These are phyloP conservation scores for Lojkania enalia DNA, from an alignment of 2,329 filamentous ascomycete genomes.

Conservation along the genomic window DNA sequence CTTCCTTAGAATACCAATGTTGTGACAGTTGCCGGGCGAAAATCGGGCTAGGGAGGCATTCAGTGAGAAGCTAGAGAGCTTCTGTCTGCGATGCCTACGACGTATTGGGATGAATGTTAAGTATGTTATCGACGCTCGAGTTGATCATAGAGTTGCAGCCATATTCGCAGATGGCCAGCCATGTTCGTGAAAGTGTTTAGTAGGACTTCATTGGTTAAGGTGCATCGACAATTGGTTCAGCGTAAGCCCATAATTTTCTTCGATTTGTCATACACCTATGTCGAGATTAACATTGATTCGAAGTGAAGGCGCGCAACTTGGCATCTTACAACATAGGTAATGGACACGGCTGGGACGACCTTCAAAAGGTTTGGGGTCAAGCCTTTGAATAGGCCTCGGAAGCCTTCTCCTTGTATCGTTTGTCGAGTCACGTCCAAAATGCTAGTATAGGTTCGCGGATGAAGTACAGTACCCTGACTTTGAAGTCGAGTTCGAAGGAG, in stretches of 20 bases:
- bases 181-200: too few relatives aligned
- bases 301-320: too few relatives aligned
- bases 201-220: background rate
- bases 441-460: conserved; percentile 86
- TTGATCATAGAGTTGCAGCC: too few relatives aligned
- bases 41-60: too few relatives aligned
- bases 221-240: conserved; percentile 20
- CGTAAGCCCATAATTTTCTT: conserved; percentile 42
- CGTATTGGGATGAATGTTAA: too few relatives aligned
- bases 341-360: conserved; percentile 92
- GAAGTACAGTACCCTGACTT: conserved; percentile 90
- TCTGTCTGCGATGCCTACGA: too few relatives aligned
- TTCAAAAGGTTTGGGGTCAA: conserved; percentile 94
- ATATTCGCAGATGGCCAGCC: too few relatives aligned
- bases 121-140: too few relatives aligned
- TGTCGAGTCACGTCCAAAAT: conserved; percentile 86
- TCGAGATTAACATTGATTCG: background rate
- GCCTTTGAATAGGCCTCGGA: conserved; percentile 89
- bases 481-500: conserved; percentile 89
- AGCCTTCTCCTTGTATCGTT: conserved; percentile 81
- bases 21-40: too few relatives aligned
- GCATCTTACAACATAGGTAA: conserved; percentile 53
- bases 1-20: too few relatives aligned
- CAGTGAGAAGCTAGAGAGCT: too few relatives aligned
- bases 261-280: conserved; percentile 45